Evolutionary conservation across 352 stramenopile genomes (phyloP).

Genomic region (Globisporangium heterothallicum): DNA sequence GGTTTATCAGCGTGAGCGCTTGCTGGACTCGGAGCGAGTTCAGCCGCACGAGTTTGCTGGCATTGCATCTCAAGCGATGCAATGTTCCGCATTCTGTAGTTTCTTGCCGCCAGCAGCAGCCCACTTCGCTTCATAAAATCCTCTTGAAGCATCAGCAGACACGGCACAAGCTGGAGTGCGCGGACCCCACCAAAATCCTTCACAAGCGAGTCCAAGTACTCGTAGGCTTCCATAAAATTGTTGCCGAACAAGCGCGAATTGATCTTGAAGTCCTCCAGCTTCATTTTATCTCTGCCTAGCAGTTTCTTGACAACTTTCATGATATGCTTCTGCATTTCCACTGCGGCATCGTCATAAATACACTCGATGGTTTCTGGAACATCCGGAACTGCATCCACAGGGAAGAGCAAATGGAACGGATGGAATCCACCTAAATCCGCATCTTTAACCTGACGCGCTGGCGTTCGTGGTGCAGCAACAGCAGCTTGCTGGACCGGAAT

Average conservation of each 20-base stretch:
- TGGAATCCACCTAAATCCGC: conserved; percentile 22
- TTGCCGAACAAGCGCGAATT: conserved; percentile 73
- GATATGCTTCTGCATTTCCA: conserved; percentile 68
- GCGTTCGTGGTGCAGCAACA: not conserved
- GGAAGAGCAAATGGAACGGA: conserved; percentile 45
- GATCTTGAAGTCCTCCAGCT: conserved; percentile 77
- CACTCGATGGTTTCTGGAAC: conserved; percentile 49
- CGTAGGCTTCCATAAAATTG: conserved; percentile 69
- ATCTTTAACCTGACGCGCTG: not conserved
- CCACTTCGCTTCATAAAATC: conserved; percentile 51
- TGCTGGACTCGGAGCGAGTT: not conserved
- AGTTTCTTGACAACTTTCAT: conserved; percentile 66
- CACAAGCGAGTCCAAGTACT: conserved; percentile 64
- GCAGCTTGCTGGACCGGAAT: not conserved
- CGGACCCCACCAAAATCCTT: conserved; percentile 51
- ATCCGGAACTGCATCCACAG: conserved; percentile 34
- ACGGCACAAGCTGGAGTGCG: conserved; percentile 58
- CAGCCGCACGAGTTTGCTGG: conserved; percentile 9
- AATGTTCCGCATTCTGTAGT: conserved; percentile 43
- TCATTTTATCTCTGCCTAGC: conserved; percentile 42
- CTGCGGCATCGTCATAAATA: conserved; percentile 53
- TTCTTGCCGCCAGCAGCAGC: conserved; percentile 45
- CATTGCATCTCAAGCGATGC: conserved; percentile 29
- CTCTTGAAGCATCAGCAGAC: conserved; percentile 57
- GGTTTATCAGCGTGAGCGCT: not conserved